These are phyloP conservation scores for Xylaria longipes DNA, from an alignment of 495 filamentous ascomycete genomes.

Conservation along the genomic window DNA sequence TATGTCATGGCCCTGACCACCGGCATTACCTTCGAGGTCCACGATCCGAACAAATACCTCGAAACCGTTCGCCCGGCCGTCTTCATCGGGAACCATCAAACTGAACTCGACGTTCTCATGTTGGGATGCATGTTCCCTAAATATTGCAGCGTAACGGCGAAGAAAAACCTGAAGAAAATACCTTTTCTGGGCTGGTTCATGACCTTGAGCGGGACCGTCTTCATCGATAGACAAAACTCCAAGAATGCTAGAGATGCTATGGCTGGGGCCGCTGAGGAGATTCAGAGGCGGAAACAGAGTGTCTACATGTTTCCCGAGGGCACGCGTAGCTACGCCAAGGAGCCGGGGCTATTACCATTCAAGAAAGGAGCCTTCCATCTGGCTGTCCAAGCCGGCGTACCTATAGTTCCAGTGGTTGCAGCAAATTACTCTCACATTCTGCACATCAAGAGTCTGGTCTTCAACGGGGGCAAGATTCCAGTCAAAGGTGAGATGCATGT, in stretches of 20 bases:
- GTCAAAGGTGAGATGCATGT: conserved; percentile 69
- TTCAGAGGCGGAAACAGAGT: conserved; percentile 75
- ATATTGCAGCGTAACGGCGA: conserved; percentile 92
- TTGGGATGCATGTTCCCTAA: conserved; percentile 85
- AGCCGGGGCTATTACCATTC: conserved; percentile 83
- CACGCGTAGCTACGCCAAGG: conserved; percentile 84
- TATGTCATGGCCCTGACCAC: conserved; percentile 76
- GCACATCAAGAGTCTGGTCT: conserved; percentile 70
- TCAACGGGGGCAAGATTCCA: conserved; percentile 77
- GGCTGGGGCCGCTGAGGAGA: conserved; percentile 79
- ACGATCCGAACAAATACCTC: conserved; percentile 70
- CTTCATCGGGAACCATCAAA: conserved; percentile 93
- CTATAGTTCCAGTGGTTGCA: conserved; percentile 85
- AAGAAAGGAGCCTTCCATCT: conserved; percentile 99
- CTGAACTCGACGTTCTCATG: conserved; percentile 92
- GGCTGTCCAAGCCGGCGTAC: conserved; percentile 90
- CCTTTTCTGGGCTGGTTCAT: conserved; percentile 98
- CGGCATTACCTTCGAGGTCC: conserved; percentile 78
- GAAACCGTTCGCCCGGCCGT: conserved; percentile 77
- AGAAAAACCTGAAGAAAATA: conserved; percentile 78
- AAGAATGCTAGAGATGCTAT: conserved; percentile 85
- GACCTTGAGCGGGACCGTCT: conserved; percentile 85
- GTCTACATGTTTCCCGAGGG: conserved; percentile 96
- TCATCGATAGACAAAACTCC: conserved; percentile 88
- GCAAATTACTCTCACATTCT: conserved; percentile 89